These are phyloP conservation scores for Colletotrichum karsti DNA, from an alignment of 2,329 filamentous ascomycete species.

Conservation along the genomic window DNA sequence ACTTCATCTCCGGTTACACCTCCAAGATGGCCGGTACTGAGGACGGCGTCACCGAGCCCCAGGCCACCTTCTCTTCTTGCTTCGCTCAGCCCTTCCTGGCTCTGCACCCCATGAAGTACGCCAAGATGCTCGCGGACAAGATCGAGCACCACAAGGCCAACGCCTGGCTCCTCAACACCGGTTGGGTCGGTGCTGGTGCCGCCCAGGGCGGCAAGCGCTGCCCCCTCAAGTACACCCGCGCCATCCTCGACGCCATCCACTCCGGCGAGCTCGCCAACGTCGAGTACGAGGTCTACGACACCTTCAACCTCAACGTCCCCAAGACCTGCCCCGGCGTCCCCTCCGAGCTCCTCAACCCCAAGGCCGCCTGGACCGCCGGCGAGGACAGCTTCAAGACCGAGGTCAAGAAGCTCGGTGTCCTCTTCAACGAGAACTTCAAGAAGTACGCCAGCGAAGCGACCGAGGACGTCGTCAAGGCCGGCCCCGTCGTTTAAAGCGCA, in stretches of 20 bases:
- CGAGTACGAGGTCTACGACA: slow-evolving; percentile 93
- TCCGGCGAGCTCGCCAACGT: slow-evolving; percentile 91
- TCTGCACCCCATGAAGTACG: slow-evolving; percentile 98
- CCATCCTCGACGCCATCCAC: slow-evolving; percentile 98
- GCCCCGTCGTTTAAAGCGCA: slow-evolving; percentile 50
- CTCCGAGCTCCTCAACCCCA: slow-evolving; percentile 91
- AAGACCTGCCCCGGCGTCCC: slow-evolving; percentile 91
- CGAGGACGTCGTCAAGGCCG: slow-evolving; percentile 77
- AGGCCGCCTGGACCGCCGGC: slow-evolving; percentile 88
- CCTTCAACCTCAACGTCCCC: slow-evolving; percentile 97
- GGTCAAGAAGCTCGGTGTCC: slow-evolving; percentile 86
- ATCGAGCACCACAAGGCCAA: slow-evolving; percentile 95
- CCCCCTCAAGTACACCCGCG: slow-evolving; percentile 98
- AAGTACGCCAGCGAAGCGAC: slow-evolving; percentile 91
- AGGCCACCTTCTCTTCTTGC: slow-evolving; percentile 99
- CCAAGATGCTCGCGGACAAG: slow-evolving; percentile 98
- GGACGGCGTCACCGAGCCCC: slow-evolving; percentile 94
- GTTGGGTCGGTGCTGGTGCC: slow-evolving; percentile 93
- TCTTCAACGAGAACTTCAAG: slow-evolving; percentile 98
- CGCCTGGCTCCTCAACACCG: slow-evolving; percentile 98
- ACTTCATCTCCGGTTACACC: slow-evolving; percentile 99
- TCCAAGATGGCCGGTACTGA: slow-evolving; percentile 99
- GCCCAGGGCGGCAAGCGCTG: slow-evolving; percentile 94
- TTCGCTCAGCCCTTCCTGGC: slow-evolving; percentile 99
- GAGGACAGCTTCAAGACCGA: slow-evolving; percentile 84